Evolutionary conservation across 2,329 filamentous ascomycete species (phyloP), one percentile per base, ranked within the genome.

Genomic region (Cadophora sp.): DNA sequence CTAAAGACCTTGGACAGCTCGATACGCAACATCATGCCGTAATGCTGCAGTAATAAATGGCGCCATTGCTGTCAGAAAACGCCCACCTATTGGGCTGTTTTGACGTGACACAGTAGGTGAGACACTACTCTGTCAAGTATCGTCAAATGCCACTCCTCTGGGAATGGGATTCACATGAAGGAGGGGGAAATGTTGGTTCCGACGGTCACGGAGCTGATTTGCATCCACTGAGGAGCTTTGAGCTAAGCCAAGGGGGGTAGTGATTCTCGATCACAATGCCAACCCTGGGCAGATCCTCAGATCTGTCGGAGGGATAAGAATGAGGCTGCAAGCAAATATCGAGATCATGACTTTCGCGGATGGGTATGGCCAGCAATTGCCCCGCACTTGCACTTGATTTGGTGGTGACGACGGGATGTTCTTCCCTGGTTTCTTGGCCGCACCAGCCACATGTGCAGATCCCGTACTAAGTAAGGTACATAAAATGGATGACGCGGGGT

Each of bases 51-150:
- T 37, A 53, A 7, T 27, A 40, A 59, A 59, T 63, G 26, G 43
- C 61, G 61, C 61, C 61, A 63, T 63, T 50, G 16, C 61, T 53
- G 61, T 63, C 61, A 63, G 46, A 43, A 59, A 59, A 59, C 56
- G 37, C 31, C 5, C 51, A 31, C 12, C 50, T 27, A 55, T 55
- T 55, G 26, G 34, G 22, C 11, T 26, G 43, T 9, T 11, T 37
- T 22, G 19, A n/a, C 51, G 26, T 31, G 51, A 19, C 26, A 19
- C 27, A 31, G 16, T 29, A 37, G 5, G 19, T 37, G n/a, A 19
- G 37, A 58, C 29, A 16, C 29, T 37, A 58, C 31, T 37, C 27
- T 56, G 51, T 19, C 53, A 56, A 56, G 29, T 34, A 56, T 56
- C n/a, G 29, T 22, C 31, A 37, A 56, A 58, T 58, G 55, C 22